A percentile compares a stretch with the other conserved stretches of the same genome.
phyloP scores from a whole-genome alignment of 768 basidiomycete species.

The Auricularia sp. region DNA sequence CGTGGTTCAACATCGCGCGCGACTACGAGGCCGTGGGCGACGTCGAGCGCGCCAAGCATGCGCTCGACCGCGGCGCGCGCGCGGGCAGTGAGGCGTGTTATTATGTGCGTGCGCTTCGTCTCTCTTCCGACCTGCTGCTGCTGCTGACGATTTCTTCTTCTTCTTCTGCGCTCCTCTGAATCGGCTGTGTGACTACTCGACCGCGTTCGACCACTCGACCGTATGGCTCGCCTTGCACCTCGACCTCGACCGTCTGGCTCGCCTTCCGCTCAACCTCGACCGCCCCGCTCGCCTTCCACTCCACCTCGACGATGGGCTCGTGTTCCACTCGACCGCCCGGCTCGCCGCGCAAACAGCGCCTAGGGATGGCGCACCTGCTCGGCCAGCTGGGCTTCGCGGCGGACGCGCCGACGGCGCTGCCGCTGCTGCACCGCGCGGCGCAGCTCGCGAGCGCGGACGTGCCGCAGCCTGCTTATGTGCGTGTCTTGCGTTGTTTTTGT shows the following conservation, averaged over 20 bases:
- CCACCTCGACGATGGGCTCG: not conserved
- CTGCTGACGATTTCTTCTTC: slow-evolving; percentile 1
- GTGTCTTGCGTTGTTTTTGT: not conserved
- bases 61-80: slow-evolving; percentile 76
- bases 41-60: slow-evolving; percentile 59
- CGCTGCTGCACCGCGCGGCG: slow-evolving; percentile 70
- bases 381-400: slow-evolving; percentile 67
- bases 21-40: slow-evolving; percentile 90
- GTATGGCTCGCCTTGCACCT: not conserved
- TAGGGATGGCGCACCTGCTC: slow-evolving; percentile 87
- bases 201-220: no score
- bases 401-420: slow-evolving; percentile 47
- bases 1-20: slow-evolving; percentile 86
- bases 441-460: slow-evolving; percentile 59
- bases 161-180: not conserved
- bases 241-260: slow-evolving; percentile 1
- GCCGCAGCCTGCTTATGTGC: slow-evolving; percentile 70
- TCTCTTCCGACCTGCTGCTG: slow-evolving; percentile 6
- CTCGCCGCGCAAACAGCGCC: slow-evolving; percentile 39
- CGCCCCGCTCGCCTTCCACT: not conserved
- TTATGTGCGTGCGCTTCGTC: slow-evolving; percentile 46
- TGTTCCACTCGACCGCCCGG: slow-evolving; percentile 3
- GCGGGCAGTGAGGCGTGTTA: slow-evolving; percentile 66
- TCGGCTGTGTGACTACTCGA: no score
- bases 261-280: slow-evolving; percentile 4